Evolutionary conservation across 306 rosid species (phyloP).

Genomic region (Cucumis sativus): Cucumber_9930_V3 NC_026661.2:1468501-1469000

Average conservation of each 20-base stretch:
- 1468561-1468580: constrained; percentile 99
- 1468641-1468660: constrained; percentile 83
- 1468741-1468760: background rate
- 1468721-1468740: constrained; percentile 36
- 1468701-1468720: constrained; percentile 88
- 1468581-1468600: constrained; percentile 93
- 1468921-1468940: background rate
- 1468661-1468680: constrained; percentile 98
- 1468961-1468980: background rate
- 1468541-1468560: constrained; percentile 83
- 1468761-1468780: background rate
- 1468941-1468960: background rate
- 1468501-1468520: constrained; percentile 83
- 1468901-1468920: background rate
- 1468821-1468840: background rate
- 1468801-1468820: background rate
- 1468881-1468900: background rate
- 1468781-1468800: background rate
- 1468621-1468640: constrained; percentile 81
- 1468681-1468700: constrained; percentile 93
- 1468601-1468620: constrained; percentile 91
- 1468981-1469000: background rate
- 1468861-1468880: background rate
- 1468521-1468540: constrained; percentile 84
- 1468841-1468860: background rate